A percentile compares a stretch with the other conserved stretches of the same genome.
phyloP scores from a whole-genome alignment of 2,329 filamentous ascomycete genomes.

The Beauveria sp. region DNA sequence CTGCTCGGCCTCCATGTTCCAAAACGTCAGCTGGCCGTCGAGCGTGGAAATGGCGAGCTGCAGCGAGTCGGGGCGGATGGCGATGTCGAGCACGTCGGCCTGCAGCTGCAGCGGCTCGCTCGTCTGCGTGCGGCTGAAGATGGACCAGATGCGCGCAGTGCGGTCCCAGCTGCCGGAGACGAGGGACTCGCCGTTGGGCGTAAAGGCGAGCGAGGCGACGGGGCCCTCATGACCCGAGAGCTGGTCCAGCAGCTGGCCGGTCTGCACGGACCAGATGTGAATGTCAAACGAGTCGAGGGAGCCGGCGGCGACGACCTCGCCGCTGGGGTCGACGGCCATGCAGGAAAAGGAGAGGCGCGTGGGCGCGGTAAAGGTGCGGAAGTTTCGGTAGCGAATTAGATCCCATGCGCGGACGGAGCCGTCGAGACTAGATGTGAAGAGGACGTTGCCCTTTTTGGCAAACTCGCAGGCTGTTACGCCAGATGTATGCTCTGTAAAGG shows the following conservation, averaged over 20 bases:
- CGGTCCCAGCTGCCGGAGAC: slow-evolving; percentile 95
- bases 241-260: slow-evolving; percentile 85
- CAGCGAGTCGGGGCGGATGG: slow-evolving; percentile 81
- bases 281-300: slow-evolving; percentile 96
- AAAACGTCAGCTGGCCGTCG: slow-evolving; percentile 91
- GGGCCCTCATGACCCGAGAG: slow-evolving; percentile 91
- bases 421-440: slow-evolving; percentile 92
- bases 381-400: slow-evolving; percentile 90
- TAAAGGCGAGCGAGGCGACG: slow-evolving; percentile 80
- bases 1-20: slow-evolving; percentile 86
- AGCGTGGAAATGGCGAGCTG: slow-evolving; percentile 89
- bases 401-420: slow-evolving; percentile 95
- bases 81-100: slow-evolving; percentile 80
- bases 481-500: slow-evolving; percentile 93
- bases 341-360: slow-evolving; percentile 87
- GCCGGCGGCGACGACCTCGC: slow-evolving; percentile 91
- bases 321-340: slow-evolving; percentile 92
- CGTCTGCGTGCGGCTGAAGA: slow-evolving; percentile 89
- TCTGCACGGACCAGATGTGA: slow-evolving; percentile 98
- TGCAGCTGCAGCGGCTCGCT: slow-evolving; percentile 90
- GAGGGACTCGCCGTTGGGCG: slow-evolving; percentile 74
- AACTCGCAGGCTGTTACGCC: slow-evolving; percentile 94
- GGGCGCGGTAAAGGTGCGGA: slow-evolving; percentile 92
- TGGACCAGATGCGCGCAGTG: slow-evolving; percentile 91
- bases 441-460: slow-evolving; percentile 86